phyloP scores from a whole-genome alignment of 768 basidiomycete species.

The Trametes cingulata region DNA sequence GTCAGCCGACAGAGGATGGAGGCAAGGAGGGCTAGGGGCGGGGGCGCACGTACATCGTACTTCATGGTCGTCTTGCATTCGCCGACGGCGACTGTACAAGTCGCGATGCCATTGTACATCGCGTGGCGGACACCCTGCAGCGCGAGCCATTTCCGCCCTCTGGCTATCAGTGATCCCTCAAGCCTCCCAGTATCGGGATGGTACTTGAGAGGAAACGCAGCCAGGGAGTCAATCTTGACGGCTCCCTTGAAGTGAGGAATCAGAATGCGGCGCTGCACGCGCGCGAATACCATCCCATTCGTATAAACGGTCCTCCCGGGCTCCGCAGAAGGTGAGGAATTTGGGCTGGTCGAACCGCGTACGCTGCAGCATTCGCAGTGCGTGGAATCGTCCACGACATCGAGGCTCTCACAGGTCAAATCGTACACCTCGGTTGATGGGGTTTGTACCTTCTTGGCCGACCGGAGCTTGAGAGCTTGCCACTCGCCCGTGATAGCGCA shows the following conservation, averaged over 20 bases:
- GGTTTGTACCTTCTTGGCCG: conserved; percentile 36
- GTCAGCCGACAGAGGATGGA: conserved; percentile 19
- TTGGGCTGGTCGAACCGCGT: too few species aligned
- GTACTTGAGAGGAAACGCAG: conserved; percentile 54
- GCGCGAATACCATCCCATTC: conserved; percentile 36
- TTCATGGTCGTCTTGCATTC: conserved; percentile 38
- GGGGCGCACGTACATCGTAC: conserved; percentile 47
- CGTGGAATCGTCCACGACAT: conserved; percentile 42
- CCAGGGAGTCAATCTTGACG: conserved; percentile 47
- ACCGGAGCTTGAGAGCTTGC: conserved; percentile 48
- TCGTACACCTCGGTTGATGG: conserved; percentile 44
- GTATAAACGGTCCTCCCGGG: neutral
- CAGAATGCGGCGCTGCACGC: conserved; percentile 37
- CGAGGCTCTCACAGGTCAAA: conserved; percentile 52
- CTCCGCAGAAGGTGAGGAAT: too few species aligned
- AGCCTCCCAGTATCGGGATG: conserved; percentile 45
- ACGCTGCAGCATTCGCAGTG: neutral
- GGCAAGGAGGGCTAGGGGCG: too few species aligned
- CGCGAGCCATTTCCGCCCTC: conserved; percentile 57
- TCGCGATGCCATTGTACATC: conserved; percentile 51
- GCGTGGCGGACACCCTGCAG: conserved; percentile 56
- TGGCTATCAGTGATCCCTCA: conserved; percentile 38
- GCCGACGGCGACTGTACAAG: conserved; percentile 12
- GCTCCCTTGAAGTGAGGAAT: conserved; percentile 49
- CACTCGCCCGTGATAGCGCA: conserved; percentile 56